Base-by-base conservation (phyloP, 208 protist genomes). In the Phytomonas sp. region DNA sequence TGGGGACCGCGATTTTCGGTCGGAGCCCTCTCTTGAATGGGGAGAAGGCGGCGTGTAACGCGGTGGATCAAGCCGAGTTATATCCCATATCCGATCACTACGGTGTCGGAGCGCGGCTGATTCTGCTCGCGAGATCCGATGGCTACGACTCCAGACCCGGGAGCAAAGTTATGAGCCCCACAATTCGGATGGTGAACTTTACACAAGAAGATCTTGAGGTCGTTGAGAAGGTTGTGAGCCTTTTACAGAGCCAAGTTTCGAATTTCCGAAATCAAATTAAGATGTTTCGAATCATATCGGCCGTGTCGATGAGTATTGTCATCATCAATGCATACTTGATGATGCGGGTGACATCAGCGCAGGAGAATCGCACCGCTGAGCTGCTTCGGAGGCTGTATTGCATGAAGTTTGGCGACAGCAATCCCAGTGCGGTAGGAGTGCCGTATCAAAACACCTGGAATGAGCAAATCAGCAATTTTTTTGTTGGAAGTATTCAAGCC, bases 21-120 rank as follows among this genome's bases (percentile, higher is more conserved):
- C 53, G 26, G 32, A 28, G 17, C 26, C 31, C 11, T n/a, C 59
- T 8, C 36, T 26, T 40, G 66, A 56, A 60, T 9, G 4, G 32
- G 4, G 29, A 29, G 7, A 51, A 75, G 51, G 29, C 33, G 28
- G 17, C 20, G 29, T n/a, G 0, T 8, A 37, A 20, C 2, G 30
- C 40, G 36, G 29, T 5, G 9, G 7, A n/a, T 34, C 46, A 30
- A 46, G 29, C 63, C 7, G 53, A 72, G 26, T 43, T 72, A 43
- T 91, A 82, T 61, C 84, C 90, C 9, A 62, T 96, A 20, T 96
- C 90, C 1, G 90, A 96, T 65, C 90, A 96, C 84, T 96, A 87
- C 71, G 90, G 90, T 20, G 90, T 96, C n/a, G 87, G 87, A 9
- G 80, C 81, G 17, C 60, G 80, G 26, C 77, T 96, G n/a, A 62